Percentiles rank a stretch among this genome's conserved stretches.
Evolutionary conservation across 352 stramenopile species (phyloP).

Genomic region (Pythium biforme): DNA sequence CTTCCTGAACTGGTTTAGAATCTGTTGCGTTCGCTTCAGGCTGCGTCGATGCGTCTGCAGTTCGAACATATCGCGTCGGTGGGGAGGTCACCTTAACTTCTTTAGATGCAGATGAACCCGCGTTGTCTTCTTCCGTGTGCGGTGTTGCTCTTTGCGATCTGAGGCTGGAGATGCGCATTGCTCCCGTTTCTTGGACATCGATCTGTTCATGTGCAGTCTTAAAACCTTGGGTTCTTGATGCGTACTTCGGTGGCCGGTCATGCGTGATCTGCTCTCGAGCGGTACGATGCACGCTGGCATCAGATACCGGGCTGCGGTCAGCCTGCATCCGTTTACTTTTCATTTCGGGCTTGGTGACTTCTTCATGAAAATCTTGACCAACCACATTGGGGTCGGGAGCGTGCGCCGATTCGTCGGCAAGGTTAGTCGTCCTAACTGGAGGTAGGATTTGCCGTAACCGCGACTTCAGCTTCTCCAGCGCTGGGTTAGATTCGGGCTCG

Average conservation of each 20-base stretch:
- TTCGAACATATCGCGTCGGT: background rate
- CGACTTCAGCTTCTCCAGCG: slow-evolving; percentile 14
- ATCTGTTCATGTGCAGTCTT: background rate
- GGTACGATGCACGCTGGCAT: background rate
- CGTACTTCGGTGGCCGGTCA: background rate
- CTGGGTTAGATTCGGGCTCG: slow-evolving; percentile 3
- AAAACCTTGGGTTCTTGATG: background rate
- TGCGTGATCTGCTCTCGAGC: background rate
- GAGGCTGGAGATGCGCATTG: background rate
- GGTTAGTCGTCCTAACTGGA: background rate
- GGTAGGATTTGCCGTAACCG: slow-evolving; percentile 5
- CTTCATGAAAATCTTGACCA: background rate
- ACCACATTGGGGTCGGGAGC: background rate
- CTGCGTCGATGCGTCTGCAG: background rate
- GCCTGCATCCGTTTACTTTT: slow-evolving; percentile 3
- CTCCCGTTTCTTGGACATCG: background rate
- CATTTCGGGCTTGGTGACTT: background rate
- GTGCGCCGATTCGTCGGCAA: background rate
- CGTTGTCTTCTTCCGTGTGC: background rate
- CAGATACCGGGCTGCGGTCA: background rate
- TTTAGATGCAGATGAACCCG: background rate
- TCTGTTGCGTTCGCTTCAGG: background rate
- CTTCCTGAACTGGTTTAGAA: background rate
- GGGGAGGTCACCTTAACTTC: background rate
- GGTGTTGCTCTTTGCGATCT: background rate